Percentiles rank a stretch among this genome's conserved stretches.
Conservation (phyloP, 495 filamentous ascomycete genomes). For the Recurvomyces mirabilis region DNA sequence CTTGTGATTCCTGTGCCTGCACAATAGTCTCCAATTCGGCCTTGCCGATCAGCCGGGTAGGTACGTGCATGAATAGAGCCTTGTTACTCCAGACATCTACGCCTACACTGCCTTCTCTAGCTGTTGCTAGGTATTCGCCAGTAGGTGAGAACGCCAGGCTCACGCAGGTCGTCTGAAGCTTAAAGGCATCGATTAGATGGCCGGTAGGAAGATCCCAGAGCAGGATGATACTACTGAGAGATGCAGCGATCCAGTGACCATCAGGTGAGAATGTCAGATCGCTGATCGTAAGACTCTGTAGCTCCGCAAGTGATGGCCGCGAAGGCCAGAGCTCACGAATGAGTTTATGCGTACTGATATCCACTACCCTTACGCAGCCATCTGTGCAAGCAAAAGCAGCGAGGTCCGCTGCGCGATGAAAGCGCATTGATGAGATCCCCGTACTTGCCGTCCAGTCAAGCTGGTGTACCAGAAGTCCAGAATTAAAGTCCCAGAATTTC, state of each 20-base stretch:
- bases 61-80: conserved; percentile 75
- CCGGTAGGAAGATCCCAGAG: conserved; percentile 95
- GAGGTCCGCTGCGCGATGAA: conserved; percentile 71
- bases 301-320: conserved; percentile 1
- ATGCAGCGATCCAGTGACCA: conserved; percentile 84
- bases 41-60: conserved; percentile 69
- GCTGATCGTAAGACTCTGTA: conserved; percentile 3
- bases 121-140: conserved; percentile 84
- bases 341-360: conserved; percentile 78
- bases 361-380: conserved; percentile 73
- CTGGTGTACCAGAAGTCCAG: conserved; percentile 65
- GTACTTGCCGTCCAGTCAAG: conserved; percentile 77
- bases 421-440: conserved; percentile 62
- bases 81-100: conserved; percentile 88
- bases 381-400: conserved; percentile 87
- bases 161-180: conserved; percentile 61
- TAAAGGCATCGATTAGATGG: conserved; percentile 84
- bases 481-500: conserved; percentile 93
- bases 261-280: conserved; percentile 72
- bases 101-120: conserved; percentile 73
- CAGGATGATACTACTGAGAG: conserved; percentile 44
- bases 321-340: conserved; percentile 88
- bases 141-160: conserved; percentile 78
- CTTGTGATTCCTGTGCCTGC: conserved; percentile 22
- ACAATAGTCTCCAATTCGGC: conserved; percentile 50